These are phyloP conservation scores for Mycena alexandri DNA, from an alignment of 768 basidiomycete genomes.

Conservation along the genomic window DNA sequence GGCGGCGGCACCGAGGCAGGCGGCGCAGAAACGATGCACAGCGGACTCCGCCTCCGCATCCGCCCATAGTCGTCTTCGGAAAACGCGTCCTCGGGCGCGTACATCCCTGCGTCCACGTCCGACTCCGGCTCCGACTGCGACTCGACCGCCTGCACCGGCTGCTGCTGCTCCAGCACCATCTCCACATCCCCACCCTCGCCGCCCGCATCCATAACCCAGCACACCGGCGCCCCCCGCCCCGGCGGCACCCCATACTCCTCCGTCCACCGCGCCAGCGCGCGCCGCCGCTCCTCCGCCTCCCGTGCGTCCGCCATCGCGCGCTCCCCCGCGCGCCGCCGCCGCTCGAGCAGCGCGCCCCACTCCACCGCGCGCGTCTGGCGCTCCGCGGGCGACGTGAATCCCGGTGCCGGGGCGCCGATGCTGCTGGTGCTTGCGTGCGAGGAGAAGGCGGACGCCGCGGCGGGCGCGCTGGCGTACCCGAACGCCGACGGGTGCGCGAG, in stretches of 20 bases:
- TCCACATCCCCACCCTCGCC: not conserved
- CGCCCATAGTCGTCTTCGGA: constrained; percentile 16
- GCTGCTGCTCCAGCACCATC: not conserved
- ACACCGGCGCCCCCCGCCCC: constrained; percentile 13
- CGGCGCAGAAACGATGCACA: constrained; percentile 11
- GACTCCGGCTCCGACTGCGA: not conserved
- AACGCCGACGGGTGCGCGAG: not conserved
- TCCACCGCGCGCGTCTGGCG: constrained; percentile 36
- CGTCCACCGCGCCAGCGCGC: constrained; percentile 11
- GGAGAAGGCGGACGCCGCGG: not conserved
- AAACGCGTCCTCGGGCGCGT: constrained; percentile 7
- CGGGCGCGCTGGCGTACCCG: no score
- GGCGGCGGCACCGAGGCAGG: not conserved
- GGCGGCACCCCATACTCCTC: constrained; percentile 13
- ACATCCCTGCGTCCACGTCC: constrained; percentile 3
- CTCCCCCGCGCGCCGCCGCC: constrained; percentile 31
- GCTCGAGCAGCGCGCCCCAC: constrained; percentile 33
- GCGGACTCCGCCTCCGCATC: constrained; percentile 25
- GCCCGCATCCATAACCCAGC: not conserved
- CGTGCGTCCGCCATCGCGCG: constrained; percentile 23
- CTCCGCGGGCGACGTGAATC: constrained; percentile 14
- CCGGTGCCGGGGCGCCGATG: not conserved
- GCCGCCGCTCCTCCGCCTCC: constrained; percentile 14
- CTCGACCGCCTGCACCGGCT: not conserved
- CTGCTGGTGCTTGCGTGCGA: not conserved